phyloP scores from a whole-genome alignment of 2,329 filamentous ascomycete species.

The Pestalotiopsis sp. region DNA sequence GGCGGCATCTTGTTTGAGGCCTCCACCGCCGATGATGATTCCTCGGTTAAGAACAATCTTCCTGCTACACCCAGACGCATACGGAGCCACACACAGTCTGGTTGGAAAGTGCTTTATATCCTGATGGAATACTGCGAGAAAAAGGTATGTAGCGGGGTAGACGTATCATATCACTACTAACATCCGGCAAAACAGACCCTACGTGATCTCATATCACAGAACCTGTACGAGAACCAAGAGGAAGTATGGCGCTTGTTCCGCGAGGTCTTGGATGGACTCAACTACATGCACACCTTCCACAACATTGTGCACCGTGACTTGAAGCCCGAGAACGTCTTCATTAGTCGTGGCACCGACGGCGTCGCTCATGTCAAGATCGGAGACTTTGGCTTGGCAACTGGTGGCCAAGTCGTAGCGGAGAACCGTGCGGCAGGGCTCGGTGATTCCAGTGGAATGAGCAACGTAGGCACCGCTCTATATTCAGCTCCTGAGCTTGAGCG shows the following conservation, averaged over 20 bases:
- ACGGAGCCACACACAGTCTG: constrained; percentile 48
- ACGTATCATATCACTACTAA: constrained; percentile 7
- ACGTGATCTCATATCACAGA: constrained; percentile 80
- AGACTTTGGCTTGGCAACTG: constrained; percentile 93
- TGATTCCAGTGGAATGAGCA: constrained; percentile 65
- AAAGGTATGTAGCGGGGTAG: constrained; percentile 48
- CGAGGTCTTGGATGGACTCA: constrained; percentile 86
- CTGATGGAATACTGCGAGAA: constrained; percentile 99
- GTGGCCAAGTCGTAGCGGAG: constrained; percentile 73
- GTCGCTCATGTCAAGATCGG: constrained; percentile 92
- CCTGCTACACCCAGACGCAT: constrained; percentile 22
- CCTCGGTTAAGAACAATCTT: constrained; percentile 19
- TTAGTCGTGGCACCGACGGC: constrained; percentile 67
- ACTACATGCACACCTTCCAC: constrained; percentile 78
- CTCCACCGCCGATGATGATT: constrained; percentile 15
- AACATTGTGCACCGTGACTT: constrained; percentile 95
- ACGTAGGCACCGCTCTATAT: constrained; percentile 81
- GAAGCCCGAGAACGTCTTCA: constrained; percentile 97
- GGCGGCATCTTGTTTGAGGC: constrained; percentile 40
- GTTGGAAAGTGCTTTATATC: constrained; percentile 83
- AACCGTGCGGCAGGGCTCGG: constrained; percentile 43
- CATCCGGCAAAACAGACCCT: constrained; percentile 60
- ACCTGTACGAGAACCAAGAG: constrained; percentile 71
- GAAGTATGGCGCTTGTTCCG: constrained; percentile 90
- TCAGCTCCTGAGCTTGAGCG: constrained; percentile 79